A percentile compares a stretch with the other conserved stretches of the same genome.
Conservation (phyloP, 2,329 filamentous ascomycete genomes). For the Aspergillus sergii region DNA sequence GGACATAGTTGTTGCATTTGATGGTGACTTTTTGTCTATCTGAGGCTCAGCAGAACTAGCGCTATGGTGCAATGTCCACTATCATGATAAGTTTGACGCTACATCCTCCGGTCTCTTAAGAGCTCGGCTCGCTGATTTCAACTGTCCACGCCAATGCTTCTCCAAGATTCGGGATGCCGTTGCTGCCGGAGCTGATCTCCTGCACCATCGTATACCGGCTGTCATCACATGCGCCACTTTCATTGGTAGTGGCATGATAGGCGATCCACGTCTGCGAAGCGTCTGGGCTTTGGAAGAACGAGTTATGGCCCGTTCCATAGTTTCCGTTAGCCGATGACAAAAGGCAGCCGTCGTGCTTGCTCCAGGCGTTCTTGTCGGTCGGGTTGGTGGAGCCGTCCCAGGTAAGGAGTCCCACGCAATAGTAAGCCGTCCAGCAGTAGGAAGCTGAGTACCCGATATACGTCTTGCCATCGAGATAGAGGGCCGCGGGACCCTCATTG, state of each 20-base stretch:
- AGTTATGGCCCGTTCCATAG: constrained; percentile 60
- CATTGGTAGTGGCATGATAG: constrained; percentile 57
- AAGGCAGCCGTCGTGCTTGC: constrained; percentile 53
- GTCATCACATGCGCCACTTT: constrained; percentile 55
- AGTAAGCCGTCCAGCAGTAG: constrained; percentile 59
- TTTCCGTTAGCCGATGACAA: constrained; percentile 59
- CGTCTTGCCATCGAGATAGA: constrained; percentile 57
- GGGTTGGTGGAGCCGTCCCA: constrained; percentile 58
- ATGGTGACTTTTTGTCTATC: neutral
- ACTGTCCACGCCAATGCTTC: constrained; percentile 6
- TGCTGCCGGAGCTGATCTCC: constrained; percentile 52
- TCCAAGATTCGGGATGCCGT: constrained; percentile 59
- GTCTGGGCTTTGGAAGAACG: constrained; percentile 61
- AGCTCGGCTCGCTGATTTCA: neutral
- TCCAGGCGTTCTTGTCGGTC: constrained; percentile 49
- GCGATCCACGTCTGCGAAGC: constrained; percentile 58
- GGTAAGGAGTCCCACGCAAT: constrained; percentile 57
- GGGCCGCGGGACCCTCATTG: constrained; percentile 57
- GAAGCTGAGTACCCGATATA: constrained; percentile 59
- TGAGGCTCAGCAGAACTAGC: neutral
- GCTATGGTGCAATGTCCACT: too few species aligned
- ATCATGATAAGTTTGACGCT: too few species aligned
- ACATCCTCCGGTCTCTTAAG: neutral
- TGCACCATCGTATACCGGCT: constrained; percentile 59
- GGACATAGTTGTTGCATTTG: neutral